Conservation (phyloP, 345 rosid species). For the Rhizophora mangle region DNA sequence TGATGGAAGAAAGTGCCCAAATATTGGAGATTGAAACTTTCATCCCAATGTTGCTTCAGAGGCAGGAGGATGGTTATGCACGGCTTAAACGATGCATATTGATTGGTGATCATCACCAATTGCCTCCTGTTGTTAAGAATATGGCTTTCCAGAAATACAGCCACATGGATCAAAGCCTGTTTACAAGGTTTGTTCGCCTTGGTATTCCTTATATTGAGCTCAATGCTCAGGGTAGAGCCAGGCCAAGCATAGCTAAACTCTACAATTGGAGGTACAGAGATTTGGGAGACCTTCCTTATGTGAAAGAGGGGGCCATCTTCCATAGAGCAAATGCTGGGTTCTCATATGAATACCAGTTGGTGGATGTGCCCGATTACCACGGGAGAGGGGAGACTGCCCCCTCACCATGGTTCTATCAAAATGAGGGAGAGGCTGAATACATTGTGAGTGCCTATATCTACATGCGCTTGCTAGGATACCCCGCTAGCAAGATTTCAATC, state of each 20-base stretch:
- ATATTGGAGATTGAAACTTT: conserved; percentile 98
- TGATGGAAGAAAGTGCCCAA: conserved; percentile 99
- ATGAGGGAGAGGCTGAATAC: conserved; percentile 97
- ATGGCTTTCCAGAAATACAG: conserved; percentile 99
- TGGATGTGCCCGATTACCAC: conserved; percentile 85
- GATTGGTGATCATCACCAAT: conserved; percentile 98
- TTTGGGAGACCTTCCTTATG: conserved; percentile 86
- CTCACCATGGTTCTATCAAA: conserved; percentile 98
- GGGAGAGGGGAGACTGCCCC: conserved; percentile 94
- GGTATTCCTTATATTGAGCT: conserved; percentile 99
- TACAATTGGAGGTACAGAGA: conserved; percentile 98
- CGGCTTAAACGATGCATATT: conserved; percentile 96
- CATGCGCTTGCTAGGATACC: conserved; percentile 92
- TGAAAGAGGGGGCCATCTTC: conserved; percentile 64
- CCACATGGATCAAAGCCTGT: conserved; percentile 99
- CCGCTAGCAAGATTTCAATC: conserved; percentile 91
- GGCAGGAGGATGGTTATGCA: conserved; percentile 98
- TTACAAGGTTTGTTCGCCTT: conserved; percentile 95
- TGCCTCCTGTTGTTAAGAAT: conserved; percentile 98
- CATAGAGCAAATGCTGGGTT: conserved; percentile 89
- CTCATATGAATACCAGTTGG: conserved; percentile 85
- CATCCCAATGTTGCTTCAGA: conserved; percentile 98
- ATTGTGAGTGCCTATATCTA: conserved; percentile 95
- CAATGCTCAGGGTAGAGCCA: conserved; percentile 99
- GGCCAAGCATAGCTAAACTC: conserved; percentile 91